Base-by-base conservation (phyloP, 371 early-diverging fungal species). In the Paraphysoderma sedebokerense region DNA sequence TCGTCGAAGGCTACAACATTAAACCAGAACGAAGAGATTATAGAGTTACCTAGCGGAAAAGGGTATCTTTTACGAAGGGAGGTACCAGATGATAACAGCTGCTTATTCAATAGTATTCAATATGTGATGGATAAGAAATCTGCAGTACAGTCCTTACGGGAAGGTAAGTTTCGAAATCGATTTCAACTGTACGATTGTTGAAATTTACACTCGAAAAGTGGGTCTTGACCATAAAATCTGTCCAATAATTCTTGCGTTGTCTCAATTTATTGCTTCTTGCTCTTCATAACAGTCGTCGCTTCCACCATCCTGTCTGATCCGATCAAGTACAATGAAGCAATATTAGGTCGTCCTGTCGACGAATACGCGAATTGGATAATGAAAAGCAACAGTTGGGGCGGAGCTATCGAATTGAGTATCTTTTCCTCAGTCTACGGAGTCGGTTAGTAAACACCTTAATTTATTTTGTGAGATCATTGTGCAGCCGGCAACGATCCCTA, bases 331-430 rank as follows among this genome's bases (percentile, higher is more conserved):
- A 61, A 35, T 24, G 70, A 56, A 32, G 74, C 67, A 8, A 54
- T 72, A 0, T 58, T 76, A 19, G 76, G 71, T 0, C 44, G 45
- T 17, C 34, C 57, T 0, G 36, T 39, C 1, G 29, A 48, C 9
- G 61, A 60, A 35, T 79, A 79, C 55, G 41, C 53, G 33, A 23
- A 38, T n/a, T 75, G 78, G 77, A 76, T 80, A 26, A 17, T 38
- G 46, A 38, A 58, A 33, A 44, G 58, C 4, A 32, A 47, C 13
- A 59, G 62, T 49, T 80, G 81, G 81, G 80, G 81, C 47, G 81
- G 81, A n/a, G 81, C 71, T 8, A 74, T 80, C 35, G 80, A 77
- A 45, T 55, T 77, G 47, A 57, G 65, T 0, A 56, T 66, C 3
- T 45, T 63, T 23, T 53, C 61, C n/a, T n/a, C n/a, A n/a, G n/a